phyloP scores from a whole-genome alignment of 306 rosid genomes.

The Pyrus communis region DNA sequence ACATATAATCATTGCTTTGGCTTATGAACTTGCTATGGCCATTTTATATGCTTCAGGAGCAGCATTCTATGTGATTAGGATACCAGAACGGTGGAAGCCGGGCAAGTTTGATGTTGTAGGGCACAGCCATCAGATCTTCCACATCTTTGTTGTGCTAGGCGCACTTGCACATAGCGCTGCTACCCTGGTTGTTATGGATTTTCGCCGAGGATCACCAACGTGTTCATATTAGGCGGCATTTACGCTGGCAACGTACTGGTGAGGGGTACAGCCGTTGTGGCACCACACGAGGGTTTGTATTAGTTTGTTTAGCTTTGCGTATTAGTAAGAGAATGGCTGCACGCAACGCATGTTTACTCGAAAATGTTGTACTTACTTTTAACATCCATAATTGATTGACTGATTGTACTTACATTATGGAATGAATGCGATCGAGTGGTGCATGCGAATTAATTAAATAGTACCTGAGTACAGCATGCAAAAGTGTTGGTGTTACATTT shows the following conservation, averaged over 20 bases:
- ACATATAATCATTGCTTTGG: conserved; percentile 39
- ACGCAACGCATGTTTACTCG: background rate
- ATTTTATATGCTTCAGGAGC: conserved; percentile 63
- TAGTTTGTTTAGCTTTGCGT: background rate
- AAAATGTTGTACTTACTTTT: background rate
- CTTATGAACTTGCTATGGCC: conserved; percentile 71
- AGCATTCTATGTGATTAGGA: conserved; percentile 55
- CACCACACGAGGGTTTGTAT: background rate
- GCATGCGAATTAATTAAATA: too few relatives aligned
- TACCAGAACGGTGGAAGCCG: conserved; percentile 85
- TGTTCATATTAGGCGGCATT: conserved; percentile 24
- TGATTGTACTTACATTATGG: too few relatives aligned
- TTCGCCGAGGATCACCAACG: conserved; percentile 45
- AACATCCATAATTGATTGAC: background rate
- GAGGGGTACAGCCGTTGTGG: background rate
- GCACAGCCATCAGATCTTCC: conserved; percentile 95
- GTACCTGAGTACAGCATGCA: too few relatives aligned
- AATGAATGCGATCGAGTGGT: too few relatives aligned
- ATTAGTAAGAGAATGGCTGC: background rate
- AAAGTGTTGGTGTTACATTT: too few relatives aligned
- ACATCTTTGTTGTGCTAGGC: conserved; percentile 73
- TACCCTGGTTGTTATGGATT: conserved; percentile 48
- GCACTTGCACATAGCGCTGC: conserved; percentile 73
- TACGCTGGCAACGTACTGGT: background rate
- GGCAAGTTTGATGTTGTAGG: conserved; percentile 87